Base-by-base conservation (phyloP, 2,329 filamentous ascomycete species). In the Aspergillus quadrilineatus region DNA sequence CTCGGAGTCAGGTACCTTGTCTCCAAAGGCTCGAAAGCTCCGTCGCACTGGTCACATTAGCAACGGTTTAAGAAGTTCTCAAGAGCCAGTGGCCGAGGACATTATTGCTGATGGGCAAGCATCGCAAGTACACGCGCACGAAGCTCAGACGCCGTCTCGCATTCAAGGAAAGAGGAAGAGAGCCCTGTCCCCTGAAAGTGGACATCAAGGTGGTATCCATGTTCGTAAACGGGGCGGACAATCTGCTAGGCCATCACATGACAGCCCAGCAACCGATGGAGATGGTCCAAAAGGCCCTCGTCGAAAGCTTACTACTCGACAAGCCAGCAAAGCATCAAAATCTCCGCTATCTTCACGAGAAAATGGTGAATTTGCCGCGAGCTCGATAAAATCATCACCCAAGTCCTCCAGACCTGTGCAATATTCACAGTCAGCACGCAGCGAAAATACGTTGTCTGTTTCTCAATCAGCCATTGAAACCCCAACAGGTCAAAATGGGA, bases 21-120 rank as follows among this genome's bases (percentile, higher is more conserved):
- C 34, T 30, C 36, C 6, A 9, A 30, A 22, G 28, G 47, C 58
- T 28, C 41, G 58, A 4, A 70, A 69, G 56, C 58, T 62, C 43
- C 56, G 53, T 29, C 62, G 60, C 29, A 22, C 57, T 29, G 34
- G 58, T 32, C 56, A 56, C 45, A 28, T 45, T 29, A 49, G 53
- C 17, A 37, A 1, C 29, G 47, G 32, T 22, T 46, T 28, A 15
- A n/a, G 28, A 30, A 44, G 2, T 1, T 32, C 36, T 9, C 50
- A 47, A 5, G 44, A 28, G 7, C 15, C 10, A 15, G 28, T 26
- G 8, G 28, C 9, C 22, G 39, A 45, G 2, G 17, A n/a, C 4
- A 15, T 14, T 4, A 22, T 45, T 4, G 6, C 12, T 26, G 28
- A 45, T 7, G 14, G 3, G 14, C 9, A 26, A 14, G 12, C 17